Evolutionary conservation across 352 stramenopile genomes (phyloP).

Genomic region (Phytophthora tubulina): DNA sequence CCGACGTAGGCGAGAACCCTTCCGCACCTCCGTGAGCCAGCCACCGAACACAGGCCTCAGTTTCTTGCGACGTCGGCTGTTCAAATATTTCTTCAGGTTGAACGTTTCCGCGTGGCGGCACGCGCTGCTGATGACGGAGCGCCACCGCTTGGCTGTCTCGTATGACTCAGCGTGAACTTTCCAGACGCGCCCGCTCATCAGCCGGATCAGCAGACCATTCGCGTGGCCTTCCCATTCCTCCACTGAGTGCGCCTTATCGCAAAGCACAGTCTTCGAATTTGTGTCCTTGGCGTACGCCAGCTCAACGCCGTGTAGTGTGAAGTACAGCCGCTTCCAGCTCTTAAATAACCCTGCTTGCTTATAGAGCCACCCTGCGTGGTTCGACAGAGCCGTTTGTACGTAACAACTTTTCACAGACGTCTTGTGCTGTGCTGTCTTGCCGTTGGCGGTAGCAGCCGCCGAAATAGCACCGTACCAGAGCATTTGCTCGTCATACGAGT

Average conservation of each 20-base stretch:
- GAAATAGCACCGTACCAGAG: constrained; percentile 85
- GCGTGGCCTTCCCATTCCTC: constrained; percentile 78
- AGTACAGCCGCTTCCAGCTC: constrained; percentile 83
- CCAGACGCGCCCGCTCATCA: constrained; percentile 78
- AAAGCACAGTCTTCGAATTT: constrained; percentile 68
- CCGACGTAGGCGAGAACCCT: constrained; percentile 56
- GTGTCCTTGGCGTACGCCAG: constrained; percentile 79
- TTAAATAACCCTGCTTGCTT: constrained; percentile 86
- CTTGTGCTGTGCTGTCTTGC: constrained; percentile 45
- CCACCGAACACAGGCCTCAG: constrained; percentile 76
- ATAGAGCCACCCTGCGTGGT: constrained; percentile 84
- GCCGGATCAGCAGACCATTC: constrained; percentile 72
- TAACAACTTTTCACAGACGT: constrained; percentile 79
- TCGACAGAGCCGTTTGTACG: constrained; percentile 73
- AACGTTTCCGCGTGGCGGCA: constrained; percentile 61
- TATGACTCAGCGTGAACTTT: constrained; percentile 79
- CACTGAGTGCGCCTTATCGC: constrained; percentile 65
- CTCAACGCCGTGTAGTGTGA: constrained; percentile 81
- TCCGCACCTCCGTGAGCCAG: constrained; percentile 76
- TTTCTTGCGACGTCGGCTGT: constrained; percentile 72
- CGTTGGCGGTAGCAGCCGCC: constrained; percentile 61
- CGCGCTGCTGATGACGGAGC: constrained; percentile 64
- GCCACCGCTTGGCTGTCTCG: constrained; percentile 81
- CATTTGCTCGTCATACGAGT: constrained; percentile 86
- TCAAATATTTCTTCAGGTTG: constrained; percentile 77